These are phyloP conservation scores for Geoglossum glabrum DNA, from an alignment of 495 filamentous ascomycete species.

Conservation along the genomic window DNA sequence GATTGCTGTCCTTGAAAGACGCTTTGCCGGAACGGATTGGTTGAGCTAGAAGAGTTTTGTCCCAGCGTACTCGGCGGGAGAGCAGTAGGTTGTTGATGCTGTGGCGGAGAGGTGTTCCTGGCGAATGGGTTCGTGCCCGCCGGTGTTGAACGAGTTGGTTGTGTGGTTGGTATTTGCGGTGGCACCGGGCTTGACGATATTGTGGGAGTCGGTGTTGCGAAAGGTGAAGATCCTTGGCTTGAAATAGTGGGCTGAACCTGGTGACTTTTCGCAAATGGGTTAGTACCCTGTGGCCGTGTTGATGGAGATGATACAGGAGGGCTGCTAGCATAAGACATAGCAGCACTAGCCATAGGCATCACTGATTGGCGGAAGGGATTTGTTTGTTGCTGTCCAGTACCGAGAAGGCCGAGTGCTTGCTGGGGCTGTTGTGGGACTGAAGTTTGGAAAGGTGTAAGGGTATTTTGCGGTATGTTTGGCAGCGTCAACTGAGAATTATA, in stretches of 20 bases:
- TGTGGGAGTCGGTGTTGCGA: constrained; percentile 17
- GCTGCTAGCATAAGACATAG: constrained; percentile 13
- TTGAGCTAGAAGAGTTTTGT: constrained; percentile 61
- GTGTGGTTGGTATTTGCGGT: not conserved
- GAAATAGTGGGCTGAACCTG: constrained; percentile 11
- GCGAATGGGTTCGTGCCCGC: constrained; percentile 63
- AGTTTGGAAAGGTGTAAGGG: constrained; percentile 24
- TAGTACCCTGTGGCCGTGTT: constrained; percentile 44
- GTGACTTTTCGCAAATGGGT: constrained; percentile 54
- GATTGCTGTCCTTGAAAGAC: constrained; percentile 73
- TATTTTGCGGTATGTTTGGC: constrained; percentile 44
- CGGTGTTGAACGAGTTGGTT: constrained; percentile 33
- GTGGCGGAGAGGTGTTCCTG: constrained; percentile 18
- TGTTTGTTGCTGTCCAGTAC: constrained; percentile 32
- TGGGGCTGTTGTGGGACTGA: constrained; percentile 15
- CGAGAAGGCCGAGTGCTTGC: not conserved
- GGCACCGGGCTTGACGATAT: constrained; percentile 10
- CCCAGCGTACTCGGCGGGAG: constrained; percentile 24
- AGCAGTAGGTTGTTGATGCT: constrained; percentile 23
- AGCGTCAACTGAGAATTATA: constrained; percentile 29
- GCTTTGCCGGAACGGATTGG: constrained; percentile 85
- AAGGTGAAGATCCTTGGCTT: constrained; percentile 25
- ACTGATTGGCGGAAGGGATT: constrained; percentile 85
- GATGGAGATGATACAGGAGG: constrained; percentile 5
- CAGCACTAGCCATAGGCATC: constrained; percentile 24